These are phyloP conservation scores for Suhomyces xylopsoci DNA, from an alignment of 805 yeast species.

Conservation along the genomic window DNA sequence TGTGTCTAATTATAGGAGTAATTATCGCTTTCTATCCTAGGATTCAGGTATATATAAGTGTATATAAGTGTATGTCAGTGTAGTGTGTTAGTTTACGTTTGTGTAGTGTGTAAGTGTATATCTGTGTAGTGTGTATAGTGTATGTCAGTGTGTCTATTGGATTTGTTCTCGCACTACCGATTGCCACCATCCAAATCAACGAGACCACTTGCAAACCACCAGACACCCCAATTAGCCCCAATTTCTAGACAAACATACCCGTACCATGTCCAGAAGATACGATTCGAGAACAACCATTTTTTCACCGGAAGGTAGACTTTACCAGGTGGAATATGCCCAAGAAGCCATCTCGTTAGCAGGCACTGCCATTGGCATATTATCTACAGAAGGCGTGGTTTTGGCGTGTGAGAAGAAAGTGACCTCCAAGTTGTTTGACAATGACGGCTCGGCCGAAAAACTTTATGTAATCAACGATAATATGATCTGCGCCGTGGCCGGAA, in stretches of 20 bases:
- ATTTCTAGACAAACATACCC: background rate
- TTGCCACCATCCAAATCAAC: constrained; percentile 1
- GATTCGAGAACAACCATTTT: constrained; percentile 98
- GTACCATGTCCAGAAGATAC: constrained; percentile 85
- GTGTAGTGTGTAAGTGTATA: too few relatives aligned
- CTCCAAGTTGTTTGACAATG: constrained; percentile 88
- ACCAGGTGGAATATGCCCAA: constrained; percentile 95
- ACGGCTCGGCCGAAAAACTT: constrained; percentile 88
- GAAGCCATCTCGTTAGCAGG: constrained; percentile 87
- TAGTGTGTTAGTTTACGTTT: too few relatives aligned
- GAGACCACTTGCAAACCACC: background rate
- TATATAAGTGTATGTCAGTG: too few relatives aligned
- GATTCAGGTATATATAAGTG: too few relatives aligned
- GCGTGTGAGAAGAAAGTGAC: constrained; percentile 98
- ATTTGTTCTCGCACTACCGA: too few relatives aligned
- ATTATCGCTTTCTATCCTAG: too few relatives aligned
- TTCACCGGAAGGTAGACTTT: constrained; percentile 97
- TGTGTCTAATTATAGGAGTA: too few relatives aligned
- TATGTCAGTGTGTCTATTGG: too few relatives aligned
- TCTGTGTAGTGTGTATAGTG: too few relatives aligned
- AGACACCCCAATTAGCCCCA: background rate
- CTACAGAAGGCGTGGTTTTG: constrained; percentile 83
- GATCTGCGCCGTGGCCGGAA: constrained; percentile 95
- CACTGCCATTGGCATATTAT: constrained; percentile 74
- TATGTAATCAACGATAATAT: constrained; percentile 79